Percentiles rank a stretch among this genome's conserved stretches.
Conservation (phyloP, 306 rosid genomes). For the Hippophae gyantsensis region DNA sequence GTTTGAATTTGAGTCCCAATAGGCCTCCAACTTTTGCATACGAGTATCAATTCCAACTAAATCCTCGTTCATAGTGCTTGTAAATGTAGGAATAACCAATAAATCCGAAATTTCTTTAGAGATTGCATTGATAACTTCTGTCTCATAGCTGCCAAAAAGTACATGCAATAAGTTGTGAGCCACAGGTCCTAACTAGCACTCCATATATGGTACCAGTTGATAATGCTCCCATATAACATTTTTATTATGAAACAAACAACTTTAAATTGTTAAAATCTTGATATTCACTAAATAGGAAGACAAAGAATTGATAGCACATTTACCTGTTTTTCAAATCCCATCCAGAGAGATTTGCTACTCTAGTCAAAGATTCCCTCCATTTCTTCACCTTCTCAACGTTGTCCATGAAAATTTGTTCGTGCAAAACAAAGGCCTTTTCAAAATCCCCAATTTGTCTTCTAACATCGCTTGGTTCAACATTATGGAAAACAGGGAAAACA, state of each 20-base stretch:
- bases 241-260: too few species aligned
- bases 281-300: not conserved
- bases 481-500: not conserved
- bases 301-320: not conserved
- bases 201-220: too few species aligned
- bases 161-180: too few species aligned
- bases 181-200: too few species aligned
- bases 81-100: not conserved
- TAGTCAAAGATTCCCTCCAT: not conserved
- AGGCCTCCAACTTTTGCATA: not conserved
- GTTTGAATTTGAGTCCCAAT: not conserved
- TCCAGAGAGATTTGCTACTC: not conserved
- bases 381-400: not conserved
- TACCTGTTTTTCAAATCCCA: conserved; percentile 5
- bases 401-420: not conserved
- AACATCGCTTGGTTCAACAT: not conserved
- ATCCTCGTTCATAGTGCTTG: not conserved
- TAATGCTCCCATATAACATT: too few species aligned
- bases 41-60: conserved; percentile 4
- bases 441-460: not conserved
- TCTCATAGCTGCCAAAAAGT: not conserved
- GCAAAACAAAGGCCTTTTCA: not conserved
- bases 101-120: not conserved
- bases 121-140: not conserved
- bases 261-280: too few species aligned